These are phyloP conservation scores for Coemansia furcata DNA, from an alignment of 192 early-diverging fungal species.

Conservation along the genomic window DNA sequence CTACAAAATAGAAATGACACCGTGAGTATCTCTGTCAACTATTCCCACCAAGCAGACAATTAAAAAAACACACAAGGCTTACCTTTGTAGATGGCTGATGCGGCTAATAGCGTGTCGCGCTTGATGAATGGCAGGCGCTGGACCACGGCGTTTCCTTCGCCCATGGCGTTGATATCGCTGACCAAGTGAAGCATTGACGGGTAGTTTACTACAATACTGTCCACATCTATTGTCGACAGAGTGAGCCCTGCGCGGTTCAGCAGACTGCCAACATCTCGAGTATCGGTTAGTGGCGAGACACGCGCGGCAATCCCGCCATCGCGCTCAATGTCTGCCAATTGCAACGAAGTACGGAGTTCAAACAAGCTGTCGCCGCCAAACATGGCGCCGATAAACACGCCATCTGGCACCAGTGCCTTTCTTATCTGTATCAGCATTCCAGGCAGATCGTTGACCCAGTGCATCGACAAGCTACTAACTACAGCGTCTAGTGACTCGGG, in stretches of 20 bases:
- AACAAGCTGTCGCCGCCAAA: constrained; percentile 95
- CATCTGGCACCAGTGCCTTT: constrained; percentile 82
- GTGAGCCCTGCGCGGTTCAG: constrained; percentile 82
- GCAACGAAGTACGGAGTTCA: constrained; percentile 87
- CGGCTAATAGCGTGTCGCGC: constrained; percentile 82
- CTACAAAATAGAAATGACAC: constrained; percentile 43
- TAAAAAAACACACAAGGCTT: constrained; percentile 8
- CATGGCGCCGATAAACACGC: constrained; percentile 91
- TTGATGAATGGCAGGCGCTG: constrained; percentile 66
- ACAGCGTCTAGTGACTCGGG: constrained; percentile 86
- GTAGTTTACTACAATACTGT: constrained; percentile 88
- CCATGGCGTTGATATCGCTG: constrained; percentile 87
- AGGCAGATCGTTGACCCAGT: constrained; percentile 97
- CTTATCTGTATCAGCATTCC: constrained; percentile 79
- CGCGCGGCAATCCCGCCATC: constrained; percentile 86
- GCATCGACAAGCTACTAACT: constrained; percentile 79
- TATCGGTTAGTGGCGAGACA: constrained; percentile 85
- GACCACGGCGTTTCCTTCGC: constrained; percentile 87
- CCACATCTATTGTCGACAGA: constrained; percentile 90
- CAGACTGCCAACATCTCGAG: constrained; percentile 74
- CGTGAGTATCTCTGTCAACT: not conserved
- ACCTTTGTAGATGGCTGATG: constrained; percentile 86
- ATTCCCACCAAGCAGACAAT: constrained; percentile 2
- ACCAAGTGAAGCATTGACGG: constrained; percentile 91
- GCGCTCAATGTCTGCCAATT: constrained; percentile 89